These are phyloP conservation scores for Hypoxylon fuscum DNA, from an alignment of 495 filamentous ascomycete genomes.

Conservation along the genomic window DNA sequence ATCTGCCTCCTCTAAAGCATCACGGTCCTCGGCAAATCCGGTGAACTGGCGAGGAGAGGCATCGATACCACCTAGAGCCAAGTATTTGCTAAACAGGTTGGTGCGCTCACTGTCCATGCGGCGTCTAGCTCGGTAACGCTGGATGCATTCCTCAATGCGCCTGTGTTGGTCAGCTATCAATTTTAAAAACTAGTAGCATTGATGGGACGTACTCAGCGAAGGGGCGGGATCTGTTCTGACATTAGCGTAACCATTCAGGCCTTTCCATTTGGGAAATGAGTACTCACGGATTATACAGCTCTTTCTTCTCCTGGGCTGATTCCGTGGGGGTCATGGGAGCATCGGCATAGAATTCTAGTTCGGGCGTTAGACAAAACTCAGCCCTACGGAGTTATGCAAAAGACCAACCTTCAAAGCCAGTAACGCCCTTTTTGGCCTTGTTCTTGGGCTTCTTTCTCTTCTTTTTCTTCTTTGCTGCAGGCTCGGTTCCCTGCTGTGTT, in stretches of 20 bases:
- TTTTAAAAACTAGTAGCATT: background rate
- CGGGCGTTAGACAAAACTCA: conserved; percentile 7
- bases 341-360: conserved; percentile 76
- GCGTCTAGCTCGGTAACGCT: conserved; percentile 78
- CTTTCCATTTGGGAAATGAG: too few relatives aligned
- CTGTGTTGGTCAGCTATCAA: conserved; percentile 47
- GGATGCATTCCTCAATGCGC: conserved; percentile 86
- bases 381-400: background rate
- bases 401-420: conserved; percentile 56
- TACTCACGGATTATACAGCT: conserved; percentile 64
- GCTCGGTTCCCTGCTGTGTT: conserved; percentile 7
- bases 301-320: conserved; percentile 63
- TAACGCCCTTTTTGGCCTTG: conserved; percentile 39
- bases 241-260: conserved; percentile 27
- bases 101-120: conserved; percentile 70
- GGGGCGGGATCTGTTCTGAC: conserved; percentile 35
- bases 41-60: conserved; percentile 71
- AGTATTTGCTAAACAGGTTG: conserved; percentile 78
- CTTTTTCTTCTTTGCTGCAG: conserved; percentile 46
- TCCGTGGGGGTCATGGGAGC: conserved; percentile 77
- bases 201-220: conserved; percentile 51
- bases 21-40: conserved; percentile 63
- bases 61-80: conserved; percentile 85
- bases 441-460: conserved; percentile 47
- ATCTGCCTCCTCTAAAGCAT: conserved; percentile 61